Evolutionary conservation across 23 red algal genomes (phyloP).

Genomic region (Gracilariopsis chorda): DNA sequence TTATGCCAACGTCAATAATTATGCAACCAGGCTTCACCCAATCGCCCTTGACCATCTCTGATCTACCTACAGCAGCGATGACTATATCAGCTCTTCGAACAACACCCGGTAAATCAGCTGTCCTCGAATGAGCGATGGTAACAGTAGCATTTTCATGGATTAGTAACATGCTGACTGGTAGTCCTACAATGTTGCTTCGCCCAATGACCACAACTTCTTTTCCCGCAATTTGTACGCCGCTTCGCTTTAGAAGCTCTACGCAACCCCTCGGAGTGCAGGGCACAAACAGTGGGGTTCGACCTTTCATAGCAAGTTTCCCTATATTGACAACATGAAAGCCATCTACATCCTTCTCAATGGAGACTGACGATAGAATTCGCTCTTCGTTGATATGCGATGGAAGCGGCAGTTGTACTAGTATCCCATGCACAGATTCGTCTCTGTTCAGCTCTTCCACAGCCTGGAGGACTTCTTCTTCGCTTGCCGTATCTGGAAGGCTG

Average conservation of each 20-base stretch:
- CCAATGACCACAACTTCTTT: conserved; percentile 86
- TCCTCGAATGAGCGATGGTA: conserved; percentile 82
- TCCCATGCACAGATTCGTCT: conserved; percentile 80
- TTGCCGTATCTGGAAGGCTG: conserved; percentile 59
- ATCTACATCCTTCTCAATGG: conserved; percentile 95
- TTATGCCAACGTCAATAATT: conserved; percentile 95
- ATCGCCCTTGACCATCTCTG: conserved; percentile 70
- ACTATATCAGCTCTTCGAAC: conserved; percentile 85
- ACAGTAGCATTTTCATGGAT: conserved; percentile 89
- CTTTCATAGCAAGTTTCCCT: conserved; percentile 81
- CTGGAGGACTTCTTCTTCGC: conserved; percentile 56
- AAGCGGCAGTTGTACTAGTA: conserved; percentile 90
- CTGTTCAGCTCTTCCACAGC: conserved; percentile 67
- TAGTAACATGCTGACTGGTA: conserved; percentile 81
- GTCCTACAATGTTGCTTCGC: conserved; percentile 95
- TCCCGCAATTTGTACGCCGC: conserved; percentile 64
- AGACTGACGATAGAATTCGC: conserved; percentile 62
- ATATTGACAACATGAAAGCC: conserved; percentile 96
- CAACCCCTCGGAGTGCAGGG: conserved; percentile 91
- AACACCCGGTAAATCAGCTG: conserved; percentile 43
- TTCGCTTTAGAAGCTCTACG: conserved; percentile 83
- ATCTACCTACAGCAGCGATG: conserved; percentile 75
- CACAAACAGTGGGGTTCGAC: conserved; percentile 48
- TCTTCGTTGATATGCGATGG: conserved; percentile 80
- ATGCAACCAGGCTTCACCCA: conserved; percentile 86